Evolutionary conservation across 1,139 yeast species (phyloP), one percentile per base, ranked within the genome.

Genomic region (Geotrichum citri-aurantii): DNA sequence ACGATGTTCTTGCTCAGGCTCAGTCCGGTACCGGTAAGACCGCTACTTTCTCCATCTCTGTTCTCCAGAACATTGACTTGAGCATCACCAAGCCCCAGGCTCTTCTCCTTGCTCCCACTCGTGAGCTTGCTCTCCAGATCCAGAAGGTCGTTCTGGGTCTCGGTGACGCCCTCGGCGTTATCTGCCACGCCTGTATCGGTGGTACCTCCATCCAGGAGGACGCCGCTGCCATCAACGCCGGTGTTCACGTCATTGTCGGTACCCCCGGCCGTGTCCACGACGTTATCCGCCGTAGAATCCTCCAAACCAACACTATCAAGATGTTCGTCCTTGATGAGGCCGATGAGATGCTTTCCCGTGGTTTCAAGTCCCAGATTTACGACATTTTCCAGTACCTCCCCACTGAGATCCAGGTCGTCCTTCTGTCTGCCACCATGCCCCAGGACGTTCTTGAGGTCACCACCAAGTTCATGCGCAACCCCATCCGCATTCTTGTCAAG

Each of bases 1-100:
- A 93, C 79, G 99, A 93, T 77, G 97, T 92, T 61, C 84, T 93
- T 72, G 99, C 98, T 68, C 99, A 93, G 80, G 97, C 98, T 69
- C 99, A 93, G 83, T 92, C 98, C 59, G 99, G 99, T 86, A 93
- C 99, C 67, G 99, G 99, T 86, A 93, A 93, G 82, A 93, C 99
- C 65, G 99, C 98, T 73, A 93, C 99, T 68, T 93, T 93, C 85
- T 87, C 98, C 76, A 92, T 93, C 71, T 88, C 97, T 71, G 93
- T 96, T 71, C 83, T 93, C 77, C 97, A 92, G 82, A 88, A 91
- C 83, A 86, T 91, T 69, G 96, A 90, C 76, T 65, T 71, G 59
- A 63, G 65, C 59, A 58, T 67, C 60, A 63, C 69, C 51, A 65
- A 80, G 75, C 73, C 73, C 40, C 77, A 90, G 81, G 97, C 97